phyloP scores from a whole-genome alignment of 805 yeast species.

The Saturnispora halmiae region DNA sequence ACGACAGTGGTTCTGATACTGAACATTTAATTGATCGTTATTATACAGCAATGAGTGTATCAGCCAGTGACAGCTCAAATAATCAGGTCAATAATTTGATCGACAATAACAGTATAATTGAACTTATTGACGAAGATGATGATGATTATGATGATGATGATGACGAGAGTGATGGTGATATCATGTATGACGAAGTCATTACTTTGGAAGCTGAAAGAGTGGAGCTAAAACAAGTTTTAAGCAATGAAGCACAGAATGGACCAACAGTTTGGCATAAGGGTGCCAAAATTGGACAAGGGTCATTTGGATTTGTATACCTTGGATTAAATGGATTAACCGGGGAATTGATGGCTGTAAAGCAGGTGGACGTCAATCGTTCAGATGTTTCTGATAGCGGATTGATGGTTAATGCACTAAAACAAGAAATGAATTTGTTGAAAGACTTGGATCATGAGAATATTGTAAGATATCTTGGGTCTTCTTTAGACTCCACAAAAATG shows the following conservation, averaged over 20 bases:
- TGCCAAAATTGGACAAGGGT: constrained; percentile 87
- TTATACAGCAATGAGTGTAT: constrained; percentile 9
- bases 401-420: constrained; percentile 74
- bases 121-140: constrained; percentile 35
- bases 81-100: background rate
- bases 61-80: constrained; percentile 8
- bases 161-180: constrained; percentile 4
- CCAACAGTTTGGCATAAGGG: constrained; percentile 90
- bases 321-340: constrained; percentile 92
- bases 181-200: constrained; percentile 24
- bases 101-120: constrained; percentile 34
- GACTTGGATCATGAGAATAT: constrained; percentile 85
- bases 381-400: constrained; percentile 19
- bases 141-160: constrained; percentile 30
- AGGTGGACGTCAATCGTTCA: constrained; percentile 55
- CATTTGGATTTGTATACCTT: constrained; percentile 86
- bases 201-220: constrained; percentile 6
- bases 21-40: constrained; percentile 7
- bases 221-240: constrained; percentile 26
- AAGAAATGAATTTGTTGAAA: constrained; percentile 69
- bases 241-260: constrained; percentile 37
- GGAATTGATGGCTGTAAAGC: constrained; percentile 95
- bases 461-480: constrained; percentile 85
- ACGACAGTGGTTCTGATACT: background rate
- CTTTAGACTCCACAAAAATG: constrained; percentile 57